phyloP scores from a whole-genome alignment of 768 basidiomycete genomes.

The Lepiota venenata region DNA sequence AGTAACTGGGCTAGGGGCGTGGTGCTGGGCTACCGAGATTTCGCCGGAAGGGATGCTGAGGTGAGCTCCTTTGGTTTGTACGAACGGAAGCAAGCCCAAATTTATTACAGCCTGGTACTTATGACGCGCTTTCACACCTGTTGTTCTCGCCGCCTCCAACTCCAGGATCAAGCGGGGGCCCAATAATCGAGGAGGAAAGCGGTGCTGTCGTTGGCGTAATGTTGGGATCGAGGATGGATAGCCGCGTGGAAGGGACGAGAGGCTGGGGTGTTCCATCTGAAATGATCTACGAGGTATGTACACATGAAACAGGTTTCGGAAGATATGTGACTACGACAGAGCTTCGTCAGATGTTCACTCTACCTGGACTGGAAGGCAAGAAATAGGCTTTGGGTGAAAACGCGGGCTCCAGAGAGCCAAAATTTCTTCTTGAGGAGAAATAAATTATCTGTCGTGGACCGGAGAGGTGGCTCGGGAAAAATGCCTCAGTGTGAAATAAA shows the following conservation, averaged over 20 bases:
- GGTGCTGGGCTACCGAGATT: conserved; percentile 57
- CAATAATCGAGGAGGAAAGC: conserved; percentile 56
- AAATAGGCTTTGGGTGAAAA: conserved; percentile 15
- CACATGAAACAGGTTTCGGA: neutral
- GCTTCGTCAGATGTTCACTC: conserved; percentile 45
- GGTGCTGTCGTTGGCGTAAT: conserved; percentile 66
- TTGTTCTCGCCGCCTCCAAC: conserved; percentile 52
- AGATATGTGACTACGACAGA: neutral
- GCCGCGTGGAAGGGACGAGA: conserved; percentile 45
- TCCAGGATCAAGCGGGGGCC: conserved; percentile 67
- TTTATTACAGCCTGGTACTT: conserved; percentile 54
- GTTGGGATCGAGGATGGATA: conserved; percentile 58
- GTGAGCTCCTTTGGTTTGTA: conserved; percentile 26
- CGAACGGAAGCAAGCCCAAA: neutral
- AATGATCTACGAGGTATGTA: conserved; percentile 55
- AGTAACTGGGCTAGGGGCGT: conserved; percentile 49
- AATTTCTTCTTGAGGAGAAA: no score
- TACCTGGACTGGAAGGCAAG: conserved; percentile 42
- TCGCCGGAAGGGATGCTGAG: conserved; percentile 53
- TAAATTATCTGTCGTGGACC: conserved; percentile 3
- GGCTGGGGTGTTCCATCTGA: conserved; percentile 67
- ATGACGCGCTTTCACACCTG: conserved; percentile 58
- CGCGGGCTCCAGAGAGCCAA: no score
- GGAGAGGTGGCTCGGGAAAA: conserved; percentile 4
- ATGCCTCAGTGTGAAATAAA: conserved; percentile 17